Percentiles rank a stretch among this genome's conserved stretches.
Evolutionary conservation across 176 grass and related monocot genomes (phyloP).

Genomic region (Puya raimondii): DNA sequence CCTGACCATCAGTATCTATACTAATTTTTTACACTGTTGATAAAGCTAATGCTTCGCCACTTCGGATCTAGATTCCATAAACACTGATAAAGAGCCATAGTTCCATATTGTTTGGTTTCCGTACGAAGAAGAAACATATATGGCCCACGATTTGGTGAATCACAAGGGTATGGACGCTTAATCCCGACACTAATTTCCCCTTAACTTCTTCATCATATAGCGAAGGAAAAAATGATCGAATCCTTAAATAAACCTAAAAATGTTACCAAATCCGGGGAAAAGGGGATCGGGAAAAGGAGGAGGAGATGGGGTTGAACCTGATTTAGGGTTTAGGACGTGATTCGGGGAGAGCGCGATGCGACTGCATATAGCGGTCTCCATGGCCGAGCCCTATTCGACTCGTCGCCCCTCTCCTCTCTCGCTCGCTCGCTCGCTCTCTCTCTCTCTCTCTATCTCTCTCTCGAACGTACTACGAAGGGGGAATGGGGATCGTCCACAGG

Average conservation of each 20-base stretch:
- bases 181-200: no score
- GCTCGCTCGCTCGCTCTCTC: background rate
- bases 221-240: background rate
- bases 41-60: no score
- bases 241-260: background rate
- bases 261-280: background rate
- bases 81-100: no score
- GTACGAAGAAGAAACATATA: no score
- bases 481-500: background rate
- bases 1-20: no score
- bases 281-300: background rate
- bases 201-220: background rate
- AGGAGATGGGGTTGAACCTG: background rate
- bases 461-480: background rate
- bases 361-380: conserved; percentile 21
- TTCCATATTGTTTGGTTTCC: no score
- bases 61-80: no score
- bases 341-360: conserved; percentile 23
- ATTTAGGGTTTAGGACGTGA: conserved; percentile 11
- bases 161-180: no score
- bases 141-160: no score
- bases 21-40: no score
- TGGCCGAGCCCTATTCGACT: conserved; percentile 1
- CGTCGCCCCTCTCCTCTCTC: background rate
- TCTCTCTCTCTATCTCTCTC: background rate